phyloP scores from a whole-genome alignment of 768 basidiomycete species.

The Tremella yokohamensis region DNA sequence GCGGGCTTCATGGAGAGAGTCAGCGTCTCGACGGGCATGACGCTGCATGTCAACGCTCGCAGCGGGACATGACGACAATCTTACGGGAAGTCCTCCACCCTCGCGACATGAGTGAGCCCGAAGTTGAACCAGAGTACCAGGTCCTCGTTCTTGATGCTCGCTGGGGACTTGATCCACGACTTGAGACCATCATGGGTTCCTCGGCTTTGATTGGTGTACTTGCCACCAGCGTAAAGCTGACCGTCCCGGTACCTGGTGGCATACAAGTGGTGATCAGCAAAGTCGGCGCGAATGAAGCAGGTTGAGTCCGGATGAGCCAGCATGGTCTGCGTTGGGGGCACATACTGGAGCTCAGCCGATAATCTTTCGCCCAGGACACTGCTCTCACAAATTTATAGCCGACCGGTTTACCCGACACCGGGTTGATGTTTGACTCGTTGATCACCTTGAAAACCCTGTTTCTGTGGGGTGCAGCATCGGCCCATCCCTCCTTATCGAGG shows the following conservation, averaged over 20 bases:
- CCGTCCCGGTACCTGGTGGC: constrained; percentile 26
- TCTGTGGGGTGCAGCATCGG: constrained; percentile 37
- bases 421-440: constrained; percentile 39
- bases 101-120: constrained; percentile 42
- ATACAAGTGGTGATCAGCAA: too few species aligned
- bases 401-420: constrained; percentile 28
- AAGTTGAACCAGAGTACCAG: constrained; percentile 47
- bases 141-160: constrained; percentile 28
- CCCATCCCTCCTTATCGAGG: constrained; percentile 29
- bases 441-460: constrained; percentile 37
- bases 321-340: too few species aligned
- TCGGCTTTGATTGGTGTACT: constrained; percentile 40
- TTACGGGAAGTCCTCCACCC: constrained; percentile 46
- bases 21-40: constrained; percentile 33
- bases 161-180: constrained; percentile 31
- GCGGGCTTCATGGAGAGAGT: constrained; percentile 36
- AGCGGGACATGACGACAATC: too few species aligned
- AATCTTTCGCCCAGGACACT: constrained; percentile 11
- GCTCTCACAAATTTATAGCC: constrained; percentile 41
- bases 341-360: too few species aligned
- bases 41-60: background rate
- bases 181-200: constrained; percentile 34
- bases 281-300: too few species aligned
- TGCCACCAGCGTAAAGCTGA: constrained; percentile 38
- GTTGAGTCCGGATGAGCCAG: too few species aligned